These are phyloP conservation scores for Myxozyma mucilagina DNA, from an alignment of 805 yeast genomes.

Conservation along the genomic window DNA sequence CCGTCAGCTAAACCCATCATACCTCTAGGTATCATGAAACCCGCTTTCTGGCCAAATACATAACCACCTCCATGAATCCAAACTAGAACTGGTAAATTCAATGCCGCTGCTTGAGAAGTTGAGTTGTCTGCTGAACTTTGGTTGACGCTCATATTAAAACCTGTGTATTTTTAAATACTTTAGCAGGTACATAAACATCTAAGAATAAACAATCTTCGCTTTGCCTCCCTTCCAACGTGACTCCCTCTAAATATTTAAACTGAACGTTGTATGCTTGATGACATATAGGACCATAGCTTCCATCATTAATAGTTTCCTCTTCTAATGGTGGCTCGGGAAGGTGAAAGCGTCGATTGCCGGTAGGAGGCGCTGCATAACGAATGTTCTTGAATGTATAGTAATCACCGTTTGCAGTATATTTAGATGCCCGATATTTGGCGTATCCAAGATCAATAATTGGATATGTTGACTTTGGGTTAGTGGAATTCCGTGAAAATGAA, in stretches of 20 bases:
- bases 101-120: not conserved
- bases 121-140: not conserved
- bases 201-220: conserved; percentile 30
- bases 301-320: conserved; percentile 19
- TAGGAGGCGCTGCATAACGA: conserved; percentile 32
- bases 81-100: conserved; percentile 14
- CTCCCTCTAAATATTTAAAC: conserved; percentile 8
- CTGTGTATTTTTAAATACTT: not conserved
- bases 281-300: conserved; percentile 21
- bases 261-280: conserved; percentile 17
- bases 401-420: conserved; percentile 12
- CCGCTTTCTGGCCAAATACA: conserved; percentile 27
- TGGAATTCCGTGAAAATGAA: no score
- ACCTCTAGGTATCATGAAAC: conserved; percentile 18
- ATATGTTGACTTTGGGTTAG: no score
- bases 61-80: conserved; percentile 35
- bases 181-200: conserved; percentile 29
- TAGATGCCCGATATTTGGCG: conserved; percentile 26
- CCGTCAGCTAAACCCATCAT: conserved; percentile 20
- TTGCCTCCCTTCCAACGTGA: not conserved
- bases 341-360: conserved; percentile 24
- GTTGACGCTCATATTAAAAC: not conserved
- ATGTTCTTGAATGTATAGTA: conserved; percentile 21
- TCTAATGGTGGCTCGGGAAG: conserved; percentile 22
- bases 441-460: conserved; percentile 26